These are phyloP conservation scores for Nevesoporus exiguus DNA, from an alignment of 768 basidiomycete species.

Conservation along the genomic window DNA sequence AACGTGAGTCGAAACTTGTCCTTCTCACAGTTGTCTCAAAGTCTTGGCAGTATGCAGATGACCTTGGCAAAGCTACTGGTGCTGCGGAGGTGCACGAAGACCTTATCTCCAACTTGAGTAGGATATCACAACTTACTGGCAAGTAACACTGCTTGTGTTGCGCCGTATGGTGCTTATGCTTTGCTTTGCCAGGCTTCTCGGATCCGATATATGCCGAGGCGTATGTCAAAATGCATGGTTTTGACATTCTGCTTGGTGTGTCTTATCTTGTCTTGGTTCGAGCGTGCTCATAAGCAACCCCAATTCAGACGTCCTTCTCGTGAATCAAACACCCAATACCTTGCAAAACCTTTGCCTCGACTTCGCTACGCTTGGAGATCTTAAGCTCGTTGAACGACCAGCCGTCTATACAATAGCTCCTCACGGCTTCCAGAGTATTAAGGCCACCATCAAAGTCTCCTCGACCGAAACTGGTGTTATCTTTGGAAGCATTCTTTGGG, in stretches of 20 bases:
- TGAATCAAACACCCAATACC: constrained; percentile 93
- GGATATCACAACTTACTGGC: constrained; percentile 93
- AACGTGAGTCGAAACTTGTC: constrained; percentile 44
- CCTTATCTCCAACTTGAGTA: constrained; percentile 89
- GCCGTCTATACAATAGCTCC: constrained; percentile 90
- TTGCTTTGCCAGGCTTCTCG: constrained; percentile 68
- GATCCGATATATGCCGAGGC: constrained; percentile 99
- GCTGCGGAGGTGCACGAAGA: constrained; percentile 81
- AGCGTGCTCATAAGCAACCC: background rate
- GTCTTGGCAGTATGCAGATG: constrained; percentile 70
- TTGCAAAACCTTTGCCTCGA: constrained; percentile 96
- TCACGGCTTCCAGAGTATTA: constrained; percentile 97
- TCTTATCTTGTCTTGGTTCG: background rate
- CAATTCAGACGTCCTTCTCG: constrained; percentile 80
- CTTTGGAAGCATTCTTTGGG: constrained; percentile 97
- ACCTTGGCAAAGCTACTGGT: constrained; percentile 88
- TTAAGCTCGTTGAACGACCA: constrained; percentile 96
- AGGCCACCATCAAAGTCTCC: constrained; percentile 97
- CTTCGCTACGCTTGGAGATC: constrained; percentile 94
- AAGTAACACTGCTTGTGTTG: constrained; percentile 11
- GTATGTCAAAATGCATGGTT: constrained; percentile 95
- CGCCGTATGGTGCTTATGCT: background rate
- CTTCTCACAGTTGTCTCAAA: background rate
- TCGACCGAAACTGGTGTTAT: constrained; percentile 99
- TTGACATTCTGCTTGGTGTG: constrained; percentile 89